A percentile compares a stretch with the other conserved stretches of the same genome.
These are phyloP conservation scores for Cryptococcus maquisensis DNA, from an alignment of 1,284 basidiomycete genomes.

Conservation along the genomic window DNA sequence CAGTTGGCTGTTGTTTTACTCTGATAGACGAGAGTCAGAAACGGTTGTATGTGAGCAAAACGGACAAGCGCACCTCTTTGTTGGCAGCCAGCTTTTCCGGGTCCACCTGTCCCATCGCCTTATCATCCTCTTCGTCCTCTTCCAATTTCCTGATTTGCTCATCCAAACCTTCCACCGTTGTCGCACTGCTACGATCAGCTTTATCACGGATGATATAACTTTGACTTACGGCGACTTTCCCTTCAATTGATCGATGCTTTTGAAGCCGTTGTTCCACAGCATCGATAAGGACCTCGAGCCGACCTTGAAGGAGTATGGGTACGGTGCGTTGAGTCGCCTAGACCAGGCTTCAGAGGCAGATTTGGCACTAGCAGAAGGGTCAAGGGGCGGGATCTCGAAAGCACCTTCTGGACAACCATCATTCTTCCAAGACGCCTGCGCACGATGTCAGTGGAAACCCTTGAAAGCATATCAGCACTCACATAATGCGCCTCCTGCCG, in stretches of 20 bases:
- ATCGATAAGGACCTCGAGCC: constrained; percentile 36
- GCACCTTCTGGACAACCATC: constrained; percentile 38
- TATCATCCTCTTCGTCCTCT: constrained; percentile 38
- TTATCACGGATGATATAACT: background rate
- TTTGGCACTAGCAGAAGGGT: background rate
- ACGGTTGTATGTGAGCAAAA: background rate
- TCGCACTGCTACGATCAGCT: constrained; percentile 11
- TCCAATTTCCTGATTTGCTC: constrained; percentile 29
- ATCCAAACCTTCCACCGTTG: constrained; percentile 21
- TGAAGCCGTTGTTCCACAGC: constrained; percentile 33
- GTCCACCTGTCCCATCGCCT: constrained; percentile 33
- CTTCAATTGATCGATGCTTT: constrained; percentile 33
- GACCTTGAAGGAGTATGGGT: constrained; percentile 28
- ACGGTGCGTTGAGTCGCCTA: constrained; percentile 21
- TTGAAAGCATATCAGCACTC: constrained; percentile 7
- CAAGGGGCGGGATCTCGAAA: constrained; percentile 35
- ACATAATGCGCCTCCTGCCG: constrained; percentile 38
- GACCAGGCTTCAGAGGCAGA: constrained; percentile 23
- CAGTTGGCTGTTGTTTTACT: constrained; percentile 32
- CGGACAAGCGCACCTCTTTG: constrained; percentile 22
- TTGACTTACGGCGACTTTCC: constrained; percentile 23
- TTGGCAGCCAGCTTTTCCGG: constrained; percentile 16
- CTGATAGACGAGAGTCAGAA: constrained; percentile 8
- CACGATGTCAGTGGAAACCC: background rate
- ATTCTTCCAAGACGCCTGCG: constrained; percentile 46